These are phyloP conservation scores for Pythium brachiatum DNA, from an alignment of 352 stramenopile genomes.

Conservation along the genomic window DNA sequence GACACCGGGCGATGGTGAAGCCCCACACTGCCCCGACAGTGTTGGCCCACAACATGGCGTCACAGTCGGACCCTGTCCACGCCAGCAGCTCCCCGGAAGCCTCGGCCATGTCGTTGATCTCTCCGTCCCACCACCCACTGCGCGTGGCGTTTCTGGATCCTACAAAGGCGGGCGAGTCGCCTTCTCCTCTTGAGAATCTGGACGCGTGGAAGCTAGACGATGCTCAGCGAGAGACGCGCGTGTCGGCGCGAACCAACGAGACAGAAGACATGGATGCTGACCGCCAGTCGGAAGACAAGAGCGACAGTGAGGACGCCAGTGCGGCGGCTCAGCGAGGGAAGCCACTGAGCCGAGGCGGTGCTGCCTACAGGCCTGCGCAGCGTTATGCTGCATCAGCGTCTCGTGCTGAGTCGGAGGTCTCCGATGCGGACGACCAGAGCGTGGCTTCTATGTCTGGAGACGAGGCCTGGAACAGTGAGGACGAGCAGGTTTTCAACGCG, in stretches of 20 bases:
- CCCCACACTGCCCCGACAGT: too few species aligned
- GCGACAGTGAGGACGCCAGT: too few species aligned
- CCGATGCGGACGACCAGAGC: neutral
- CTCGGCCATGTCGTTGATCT: neutral
- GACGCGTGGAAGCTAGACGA: neutral
- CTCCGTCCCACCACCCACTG: neutral
- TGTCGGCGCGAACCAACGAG: neutral
- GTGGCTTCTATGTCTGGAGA: neutral
- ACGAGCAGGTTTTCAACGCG: neutral
- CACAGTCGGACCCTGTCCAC: too few species aligned
- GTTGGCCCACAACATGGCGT: too few species aligned
- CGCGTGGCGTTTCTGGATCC: neutral
- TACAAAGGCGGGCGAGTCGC: neutral
- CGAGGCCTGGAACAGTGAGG: neutral
- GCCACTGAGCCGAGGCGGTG: too few species aligned
- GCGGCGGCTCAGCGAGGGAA: too few species aligned
- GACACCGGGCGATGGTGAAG: too few species aligned
- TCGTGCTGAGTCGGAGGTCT: neutral
- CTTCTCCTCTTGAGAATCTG: neutral
- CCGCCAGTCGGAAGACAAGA: constrained; percentile 1
- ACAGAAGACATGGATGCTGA: constrained; percentile 3
- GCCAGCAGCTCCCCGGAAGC: neutral
- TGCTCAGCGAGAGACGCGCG: neutral
- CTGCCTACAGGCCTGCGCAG: too few species aligned
- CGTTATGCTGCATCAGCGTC: neutral